Evolutionary conservation across 805 yeast species (phyloP).

Genomic region (Spathaspora boniae): DNA sequence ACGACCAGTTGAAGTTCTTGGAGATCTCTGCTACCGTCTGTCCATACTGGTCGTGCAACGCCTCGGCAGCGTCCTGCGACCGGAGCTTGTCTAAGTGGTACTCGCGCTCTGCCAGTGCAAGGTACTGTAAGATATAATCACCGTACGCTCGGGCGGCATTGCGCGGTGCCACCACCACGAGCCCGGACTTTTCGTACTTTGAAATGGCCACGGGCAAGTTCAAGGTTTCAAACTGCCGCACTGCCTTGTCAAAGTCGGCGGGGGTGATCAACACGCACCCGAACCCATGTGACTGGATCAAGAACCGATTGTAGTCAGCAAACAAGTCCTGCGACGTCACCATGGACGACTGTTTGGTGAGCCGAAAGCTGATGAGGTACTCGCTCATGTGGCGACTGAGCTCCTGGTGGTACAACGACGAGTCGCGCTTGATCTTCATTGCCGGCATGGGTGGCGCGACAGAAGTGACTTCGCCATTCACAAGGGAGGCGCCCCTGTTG

Average conservation of each 20-base stretch:
- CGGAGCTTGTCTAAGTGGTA: constrained; percentile 23
- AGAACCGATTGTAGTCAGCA: constrained; percentile 38
- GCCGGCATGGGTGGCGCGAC: constrained; percentile 21
- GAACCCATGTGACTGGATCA: constrained; percentile 35
- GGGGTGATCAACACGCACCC: constrained; percentile 70
- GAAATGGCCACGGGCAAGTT: constrained; percentile 52
- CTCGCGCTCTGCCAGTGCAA: constrained; percentile 20
- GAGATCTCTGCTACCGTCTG: constrained; percentile 41
- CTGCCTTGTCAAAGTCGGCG: constrained; percentile 59
- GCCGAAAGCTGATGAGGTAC: constrained; percentile 42
- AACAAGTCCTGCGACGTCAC: constrained; percentile 39
- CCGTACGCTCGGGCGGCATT: constrained; percentile 24
- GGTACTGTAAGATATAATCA: constrained; percentile 21
- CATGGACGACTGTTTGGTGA: constrained; percentile 33
- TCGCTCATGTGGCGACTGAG: constrained; percentile 78
- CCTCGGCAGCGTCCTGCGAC: constrained; percentile 10
- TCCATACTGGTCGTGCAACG: constrained; percentile 22
- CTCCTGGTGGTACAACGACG: constrained; percentile 53
- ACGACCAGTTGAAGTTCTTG: constrained; percentile 58
- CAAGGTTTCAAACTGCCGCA: constrained; percentile 52
- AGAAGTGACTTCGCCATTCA: constrained; percentile 1
- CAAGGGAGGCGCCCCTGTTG: constrained; percentile 7
- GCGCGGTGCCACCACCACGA: constrained; percentile 29
- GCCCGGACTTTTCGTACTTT: constrained; percentile 30
- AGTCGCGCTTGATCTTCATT: constrained; percentile 32